Conservation (phyloP, 2,329 filamentous ascomycete species). For the Neonectria ditissima region DNA sequence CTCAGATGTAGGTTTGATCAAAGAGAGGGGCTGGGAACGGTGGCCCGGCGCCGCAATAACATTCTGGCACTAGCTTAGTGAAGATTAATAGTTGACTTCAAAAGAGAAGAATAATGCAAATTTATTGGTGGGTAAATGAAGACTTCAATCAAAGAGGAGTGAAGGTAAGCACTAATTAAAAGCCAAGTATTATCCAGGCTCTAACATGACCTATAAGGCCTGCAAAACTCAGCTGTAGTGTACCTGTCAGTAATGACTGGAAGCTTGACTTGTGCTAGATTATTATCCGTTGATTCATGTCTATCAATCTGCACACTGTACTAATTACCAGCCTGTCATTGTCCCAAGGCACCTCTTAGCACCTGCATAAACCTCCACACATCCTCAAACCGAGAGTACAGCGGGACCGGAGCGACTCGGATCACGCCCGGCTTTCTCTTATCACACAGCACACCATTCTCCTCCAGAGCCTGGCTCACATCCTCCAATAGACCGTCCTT, state of each 20-base stretch:
- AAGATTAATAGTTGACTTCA: too few species aligned
- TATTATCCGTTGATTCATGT: constrained; percentile 14
- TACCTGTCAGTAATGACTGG: neutral
- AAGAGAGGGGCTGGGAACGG: too few species aligned
- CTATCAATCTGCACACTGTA: constrained; percentile 10
- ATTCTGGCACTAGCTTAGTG: too few species aligned
- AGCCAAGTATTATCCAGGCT: too few species aligned
- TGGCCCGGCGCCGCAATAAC: too few species aligned
- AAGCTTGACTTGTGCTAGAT: neutral
- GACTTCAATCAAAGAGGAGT: too few species aligned
- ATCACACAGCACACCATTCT: constrained; percentile 80
- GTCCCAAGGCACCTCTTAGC: constrained; percentile 49
- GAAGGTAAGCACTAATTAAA: too few species aligned
- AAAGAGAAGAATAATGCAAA: too few species aligned
- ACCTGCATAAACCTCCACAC: constrained; percentile 65
- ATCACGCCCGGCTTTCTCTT: constrained; percentile 89
- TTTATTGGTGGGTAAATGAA: too few species aligned
- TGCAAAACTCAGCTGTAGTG: too few species aligned
- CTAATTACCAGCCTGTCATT: constrained; percentile 27
- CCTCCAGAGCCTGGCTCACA: constrained; percentile 72
- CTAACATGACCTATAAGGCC: too few species aligned
- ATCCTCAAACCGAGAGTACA: constrained; percentile 86
- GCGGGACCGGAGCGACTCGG: constrained; percentile 82
- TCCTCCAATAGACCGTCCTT: constrained; percentile 76
- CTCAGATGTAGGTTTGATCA: too few species aligned